Evolutionary conservation across 305 asterid genomes (phyloP).

Genomic region (Withania somnifera): DNA sequence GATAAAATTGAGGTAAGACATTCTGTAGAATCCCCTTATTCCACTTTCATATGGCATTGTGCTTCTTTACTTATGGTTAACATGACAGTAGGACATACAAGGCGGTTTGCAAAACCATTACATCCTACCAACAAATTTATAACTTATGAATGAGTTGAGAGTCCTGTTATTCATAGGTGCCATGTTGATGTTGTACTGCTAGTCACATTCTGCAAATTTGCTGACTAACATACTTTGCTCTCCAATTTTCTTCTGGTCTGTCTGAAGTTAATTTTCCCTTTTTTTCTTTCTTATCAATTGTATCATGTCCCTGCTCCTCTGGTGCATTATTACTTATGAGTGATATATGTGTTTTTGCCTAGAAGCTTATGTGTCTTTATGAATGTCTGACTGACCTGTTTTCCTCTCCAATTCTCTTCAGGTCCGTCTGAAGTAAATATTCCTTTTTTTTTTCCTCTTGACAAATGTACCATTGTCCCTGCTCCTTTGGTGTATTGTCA

Average conservation of each 20-base stretch:
- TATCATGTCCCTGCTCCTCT: background rate
- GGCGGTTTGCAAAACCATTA: background rate
- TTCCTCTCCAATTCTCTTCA: background rate
- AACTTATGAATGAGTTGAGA: background rate
- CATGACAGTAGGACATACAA: background rate
- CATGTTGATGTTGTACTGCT: too few relatives aligned
- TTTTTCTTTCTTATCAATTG: background rate
- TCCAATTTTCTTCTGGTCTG: background rate
- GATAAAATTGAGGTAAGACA: conserved; percentile 68
- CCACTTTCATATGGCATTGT: background rate
- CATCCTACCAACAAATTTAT: background rate
- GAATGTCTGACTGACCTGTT: too few relatives aligned
- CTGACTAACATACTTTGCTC: background rate
- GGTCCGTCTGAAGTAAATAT: background rate
- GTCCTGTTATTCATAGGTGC: background rate
- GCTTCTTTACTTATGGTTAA: background rate
- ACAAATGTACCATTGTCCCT: background rate
- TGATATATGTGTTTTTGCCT: background rate
- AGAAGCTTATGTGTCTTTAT: too few relatives aligned
- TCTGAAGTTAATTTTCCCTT: background rate
- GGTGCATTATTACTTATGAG: background rate
- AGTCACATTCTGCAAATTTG: too few relatives aligned
- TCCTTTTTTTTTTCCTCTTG: background rate
- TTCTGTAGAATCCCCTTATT: background rate
- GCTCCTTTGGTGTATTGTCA: background rate